A percentile compares a stretch with the other conserved stretches of the same genome.
Conservation (phyloP, 805 yeast species). For the Wickerhamomyces bisporus region DNA sequence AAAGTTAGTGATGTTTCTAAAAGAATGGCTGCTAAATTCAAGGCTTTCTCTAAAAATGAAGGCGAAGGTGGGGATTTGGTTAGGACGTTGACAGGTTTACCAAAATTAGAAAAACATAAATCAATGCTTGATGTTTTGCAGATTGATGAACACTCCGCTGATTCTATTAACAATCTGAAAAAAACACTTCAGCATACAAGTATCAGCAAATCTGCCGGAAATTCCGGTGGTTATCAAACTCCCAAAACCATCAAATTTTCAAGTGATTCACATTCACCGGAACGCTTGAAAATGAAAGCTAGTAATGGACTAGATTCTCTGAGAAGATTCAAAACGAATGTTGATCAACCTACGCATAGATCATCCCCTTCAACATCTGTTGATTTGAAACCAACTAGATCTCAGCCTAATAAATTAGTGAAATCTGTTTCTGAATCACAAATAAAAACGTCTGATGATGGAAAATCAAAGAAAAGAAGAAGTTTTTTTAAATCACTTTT, state of each 20-base stretch:
- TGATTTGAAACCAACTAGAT: slow-evolving; percentile 7
- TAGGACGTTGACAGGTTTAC: slow-evolving; percentile 36
- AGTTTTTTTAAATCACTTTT: not conserved
- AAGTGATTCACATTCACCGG: slow-evolving; percentile 5
- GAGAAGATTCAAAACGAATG: slow-evolving; percentile 9
- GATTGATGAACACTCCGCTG: not conserved
- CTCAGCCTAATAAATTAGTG: slow-evolving; percentile 7
- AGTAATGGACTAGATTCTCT: not conserved
- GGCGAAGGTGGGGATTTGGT: slow-evolving; percentile 36
- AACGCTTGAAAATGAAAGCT: slow-evolving; percentile 1
- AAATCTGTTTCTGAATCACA: slow-evolving; percentile 14
- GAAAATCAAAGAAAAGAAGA: slow-evolving; percentile 3
- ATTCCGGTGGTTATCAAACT: not conserved
- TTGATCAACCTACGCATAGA: slow-evolving; percentile 1
- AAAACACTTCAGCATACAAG: slow-evolving; percentile 1
- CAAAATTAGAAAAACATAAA: slow-evolving; percentile 15
- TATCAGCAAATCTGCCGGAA: not conserved
- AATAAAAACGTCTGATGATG: not conserved
- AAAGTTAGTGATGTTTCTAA: slow-evolving; percentile 20
- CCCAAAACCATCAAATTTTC: slow-evolving; percentile 11
- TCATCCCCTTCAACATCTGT: not conserved
- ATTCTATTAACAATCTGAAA: slow-evolving; percentile 3
- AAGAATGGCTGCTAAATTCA: slow-evolving; percentile 17
- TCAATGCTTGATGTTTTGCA: slow-evolving; percentile 24
- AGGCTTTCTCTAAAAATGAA: slow-evolving; percentile 30